Base-by-base conservation (phyloP, 2,329 filamentous ascomycete genomes). In the Coniosporium tulheliwenetii region DNA sequence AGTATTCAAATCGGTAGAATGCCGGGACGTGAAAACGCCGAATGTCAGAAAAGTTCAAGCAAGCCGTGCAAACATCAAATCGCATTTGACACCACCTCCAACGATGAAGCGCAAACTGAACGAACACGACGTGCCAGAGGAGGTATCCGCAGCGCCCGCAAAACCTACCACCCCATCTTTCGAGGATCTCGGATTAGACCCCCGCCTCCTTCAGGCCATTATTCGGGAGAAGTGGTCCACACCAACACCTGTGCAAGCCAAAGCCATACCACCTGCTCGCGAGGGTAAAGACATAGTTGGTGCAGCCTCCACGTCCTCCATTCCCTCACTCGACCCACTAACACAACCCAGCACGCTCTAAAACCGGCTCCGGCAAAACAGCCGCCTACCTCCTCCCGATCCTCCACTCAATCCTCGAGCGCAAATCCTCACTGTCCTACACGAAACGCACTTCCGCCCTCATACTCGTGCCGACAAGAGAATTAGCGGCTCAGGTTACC, bases 291-390 rank as follows among this genome's bases (percentile, higher is more conserved):
- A 96, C 68, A 78, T 98, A 38, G 69, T 96, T 33, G 69, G 69
- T 72, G 55, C 40, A 56, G 41, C 2, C 29, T 10, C 10, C 4
- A 13, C n/a, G 12, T 15, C 12, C 31, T 12, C 13, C 36, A 3
- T 14, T 35, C 14, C 16, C 19, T 26, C 19, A 26, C 19, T 26
- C 19, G 19, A 26, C 19, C 19, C n/a, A 33, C 48, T 54, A 40
- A 53, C 39, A 16, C 10, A 2, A 40, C 40, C n/a, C 45, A 71
- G 87, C 86, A 41, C 86, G 89, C 55, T 85, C 89, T 32, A 93
- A 89, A 61, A 96, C 91, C 5, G 91, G 91, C 10, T 94, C 87
- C 3, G 91, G 91, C 50, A 98, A 98, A 70, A 98, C 91, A 9
- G 85, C 85, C n/a, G 89, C 91, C 39, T 96, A 96, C 57, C 67